Base-by-base conservation (phyloP, 805 yeast genomes). In the Saturnispora besseyi region DNA sequence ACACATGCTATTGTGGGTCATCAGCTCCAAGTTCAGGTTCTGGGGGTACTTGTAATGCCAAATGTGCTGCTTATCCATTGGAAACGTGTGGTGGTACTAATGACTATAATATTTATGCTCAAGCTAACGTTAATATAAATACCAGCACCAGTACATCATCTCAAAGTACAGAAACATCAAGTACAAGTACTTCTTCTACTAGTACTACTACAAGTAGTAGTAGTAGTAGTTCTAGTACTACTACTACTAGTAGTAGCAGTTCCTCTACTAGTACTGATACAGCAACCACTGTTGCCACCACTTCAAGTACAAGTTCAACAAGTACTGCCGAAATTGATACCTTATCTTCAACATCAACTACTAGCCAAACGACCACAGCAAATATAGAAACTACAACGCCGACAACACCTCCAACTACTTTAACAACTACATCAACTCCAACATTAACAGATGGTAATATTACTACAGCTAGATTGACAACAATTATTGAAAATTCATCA, bases 1-100 rank as follows among this genome's bases (percentile, higher is more conserved):
- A 70, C 26, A 62, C 64, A 18, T 86, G 95, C 63, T 84, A 75
- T 59, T 86, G 95, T 64, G 91, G 91, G 28, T 67, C 74, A 57
- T 53, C 67, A 1, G 51, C 64, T 1, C 72, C 79, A 3, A 55
- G 61, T 10, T 52, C 57, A 3, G 33, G 15, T 28, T 12, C 40
- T 3, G 41, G 21, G 7, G 45, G 50, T 5, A 13, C 30, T 12
- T 47, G 50, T 33, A 22, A 41, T 45, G 51, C 58, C 1, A 36
- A 57, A 4, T 87, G 96, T 65, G 62, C 60, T 21, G 95, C 88
- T n/a, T 87, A 74, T 64, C 76, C 78, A 9, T 41, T 56, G 3
- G 84, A 82, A 49, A 67, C 53, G 9, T 87, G 96, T 65, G 89
- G 89, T 55, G 67, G 74, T 22, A 57, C 62, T 29, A 70, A 66